Conservation (phyloP, 2,329 filamentous ascomycete genomes). For the Tolypocladium ovalisporum region DNA sequence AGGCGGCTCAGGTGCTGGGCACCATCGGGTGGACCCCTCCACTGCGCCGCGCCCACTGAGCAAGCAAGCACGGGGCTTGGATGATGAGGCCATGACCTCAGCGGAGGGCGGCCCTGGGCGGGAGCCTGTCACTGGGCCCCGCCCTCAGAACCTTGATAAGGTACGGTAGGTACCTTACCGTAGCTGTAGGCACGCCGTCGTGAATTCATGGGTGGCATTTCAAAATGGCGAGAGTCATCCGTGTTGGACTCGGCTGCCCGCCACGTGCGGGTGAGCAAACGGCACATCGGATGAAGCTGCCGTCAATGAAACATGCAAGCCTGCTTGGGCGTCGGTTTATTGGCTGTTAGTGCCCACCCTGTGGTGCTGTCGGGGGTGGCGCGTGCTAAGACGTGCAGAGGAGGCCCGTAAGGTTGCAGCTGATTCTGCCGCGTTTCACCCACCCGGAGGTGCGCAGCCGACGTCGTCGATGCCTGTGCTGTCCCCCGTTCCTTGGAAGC, state of each 20-base stretch:
- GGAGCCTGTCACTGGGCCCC: neutral
- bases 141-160: too few relatives aligned
- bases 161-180: too few relatives aligned
- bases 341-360: neutral
- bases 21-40: neutral
- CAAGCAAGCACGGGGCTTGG: neutral
- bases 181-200: too few relatives aligned
- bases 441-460: neutral
- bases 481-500: neutral
- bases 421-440: slow-evolving; percentile 8
- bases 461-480: neutral
- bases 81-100: slow-evolving; percentile 4
- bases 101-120: neutral
- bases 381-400: neutral
- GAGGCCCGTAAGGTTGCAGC: neutral
- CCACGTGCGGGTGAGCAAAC: neutral
- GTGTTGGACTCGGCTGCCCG: neutral
- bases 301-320: neutral
- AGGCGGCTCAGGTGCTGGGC: neutral
- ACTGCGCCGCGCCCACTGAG: neutral
- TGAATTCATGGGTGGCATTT: neutral
- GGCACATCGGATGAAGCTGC: neutral
- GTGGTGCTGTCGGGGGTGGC: neutral
- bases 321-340: neutral
- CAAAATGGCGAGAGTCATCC: too few relatives aligned